Evolutionary conservation across 768 basidiomycete genomes (phyloP).

Genomic region (Pleurotus platypus): DNA sequence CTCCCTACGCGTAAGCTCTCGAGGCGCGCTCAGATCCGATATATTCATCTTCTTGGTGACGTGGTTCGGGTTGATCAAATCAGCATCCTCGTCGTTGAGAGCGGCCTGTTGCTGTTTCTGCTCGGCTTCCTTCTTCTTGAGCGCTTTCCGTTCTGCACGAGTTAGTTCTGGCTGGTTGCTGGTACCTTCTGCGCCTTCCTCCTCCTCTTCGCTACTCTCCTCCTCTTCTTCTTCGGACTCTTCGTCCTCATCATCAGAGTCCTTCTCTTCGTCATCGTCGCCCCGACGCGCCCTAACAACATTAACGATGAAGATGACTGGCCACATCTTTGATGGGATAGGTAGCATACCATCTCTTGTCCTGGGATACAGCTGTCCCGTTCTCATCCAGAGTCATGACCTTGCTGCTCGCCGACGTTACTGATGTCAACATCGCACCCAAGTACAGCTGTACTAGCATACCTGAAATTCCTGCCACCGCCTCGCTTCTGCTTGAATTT

Average conservation of each 20-base stretch:
- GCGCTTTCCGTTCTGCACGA: constrained; percentile 68
- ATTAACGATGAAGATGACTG: constrained; percentile 4
- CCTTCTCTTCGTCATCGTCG: constrained; percentile 35
- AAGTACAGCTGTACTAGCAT: constrained; percentile 10
- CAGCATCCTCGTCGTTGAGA: constrained; percentile 59
- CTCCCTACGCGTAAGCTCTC: constrained; percentile 62
- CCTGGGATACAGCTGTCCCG: constrained; percentile 48
- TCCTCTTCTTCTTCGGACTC: constrained; percentile 37
- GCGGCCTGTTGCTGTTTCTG: constrained; percentile 34
- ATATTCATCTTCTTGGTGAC: constrained; percentile 73
- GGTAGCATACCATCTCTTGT: constrained; percentile 39
- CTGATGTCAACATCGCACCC: constrained; percentile 5
- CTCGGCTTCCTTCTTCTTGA: constrained; percentile 78
- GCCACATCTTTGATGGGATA: constrained; percentile 8
- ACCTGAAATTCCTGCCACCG: constrained; percentile 86
- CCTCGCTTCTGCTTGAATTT: constrained; percentile 87
- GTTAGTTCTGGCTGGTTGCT: constrained; percentile 52
- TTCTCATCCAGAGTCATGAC: constrained; percentile 56
- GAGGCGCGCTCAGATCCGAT: constrained; percentile 63
- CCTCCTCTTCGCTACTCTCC: constrained; percentile 42
- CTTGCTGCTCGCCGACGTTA: constrained; percentile 37
- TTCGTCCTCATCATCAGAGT: constrained; percentile 37
- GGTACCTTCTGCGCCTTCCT: constrained; percentile 35
- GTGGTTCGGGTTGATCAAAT: constrained; percentile 79
- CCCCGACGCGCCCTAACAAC: constrained; percentile 13